Evolutionary conservation across 2,329 filamentous ascomycete species (phyloP).

Genomic region (Nigrospora osmanthi): DNA sequence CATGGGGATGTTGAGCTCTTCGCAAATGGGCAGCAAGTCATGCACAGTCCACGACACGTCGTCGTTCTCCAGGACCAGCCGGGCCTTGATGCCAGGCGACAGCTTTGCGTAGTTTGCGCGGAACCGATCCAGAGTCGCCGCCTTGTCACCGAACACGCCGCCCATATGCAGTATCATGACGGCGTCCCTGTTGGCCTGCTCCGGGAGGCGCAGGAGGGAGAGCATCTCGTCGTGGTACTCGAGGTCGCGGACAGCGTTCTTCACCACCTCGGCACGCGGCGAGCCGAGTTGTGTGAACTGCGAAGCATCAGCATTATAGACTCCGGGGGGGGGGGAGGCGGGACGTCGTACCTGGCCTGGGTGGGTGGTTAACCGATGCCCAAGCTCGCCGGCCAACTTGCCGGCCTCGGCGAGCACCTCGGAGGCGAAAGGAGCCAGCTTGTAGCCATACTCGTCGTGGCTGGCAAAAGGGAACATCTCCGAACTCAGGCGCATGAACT

Average conservation of each 20-base stretch:
- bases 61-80: conserved; percentile 88
- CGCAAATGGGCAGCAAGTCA: conserved; percentile 80
- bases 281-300: conserved; percentile 87
- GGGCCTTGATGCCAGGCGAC: conserved; percentile 63
- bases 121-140: conserved; percentile 70
- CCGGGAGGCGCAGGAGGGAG: conserved; percentile 64
- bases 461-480: conserved; percentile 98
- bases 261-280: conserved; percentile 68
- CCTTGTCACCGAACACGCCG: conserved; percentile 82
- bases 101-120: conserved; percentile 63
- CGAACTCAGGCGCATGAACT: conserved; percentile 83
- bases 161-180: conserved; percentile 95
- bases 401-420: conserved; percentile 71
- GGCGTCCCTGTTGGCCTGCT: conserved; percentile 74
- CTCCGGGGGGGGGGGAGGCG: not conserved
- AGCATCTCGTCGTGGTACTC: conserved; percentile 86
- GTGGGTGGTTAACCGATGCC: conserved; percentile 82
- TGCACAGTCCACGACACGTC: conserved; percentile 91
- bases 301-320: not conserved
- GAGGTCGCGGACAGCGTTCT: conserved; percentile 70
- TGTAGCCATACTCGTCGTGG: conserved; percentile 80
- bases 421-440: conserved; percentile 73
- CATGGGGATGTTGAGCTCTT: conserved; percentile 88
- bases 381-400: conserved; percentile 65
- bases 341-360: conserved; percentile 57